Evolutionary conservation across 1,139 yeast genomes (phyloP).

Genomic region (Pneumocystis oryctolagi): DNA sequence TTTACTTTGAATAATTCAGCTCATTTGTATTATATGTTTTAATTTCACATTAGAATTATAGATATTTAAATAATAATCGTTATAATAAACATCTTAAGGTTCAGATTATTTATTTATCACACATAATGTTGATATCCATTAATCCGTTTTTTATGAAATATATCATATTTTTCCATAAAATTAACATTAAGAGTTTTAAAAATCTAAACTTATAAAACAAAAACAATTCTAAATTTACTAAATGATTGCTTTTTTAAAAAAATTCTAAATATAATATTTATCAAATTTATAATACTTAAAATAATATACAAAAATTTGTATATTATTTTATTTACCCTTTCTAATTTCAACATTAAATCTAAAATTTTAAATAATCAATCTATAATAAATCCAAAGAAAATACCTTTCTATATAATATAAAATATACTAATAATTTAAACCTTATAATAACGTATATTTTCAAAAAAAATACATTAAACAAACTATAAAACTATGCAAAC

Average conservation of each 20-base stretch:
- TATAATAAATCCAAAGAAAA: too few species aligned
- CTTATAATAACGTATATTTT: background rate
- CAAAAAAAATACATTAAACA: background rate
- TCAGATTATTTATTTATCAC: too few species aligned
- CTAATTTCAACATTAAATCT: background rate
- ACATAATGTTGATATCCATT: too few species aligned
- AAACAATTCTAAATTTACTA: background rate
- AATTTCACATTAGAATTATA: background rate
- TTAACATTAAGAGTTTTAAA: background rate
- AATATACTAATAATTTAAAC: background rate
- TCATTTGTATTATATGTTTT: background rate
- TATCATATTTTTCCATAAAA: too few species aligned
- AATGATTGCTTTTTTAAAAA: background rate
- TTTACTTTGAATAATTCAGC: background rate
- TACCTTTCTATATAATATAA: too few species aligned
- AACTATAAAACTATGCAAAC: slow-evolving; percentile 14
- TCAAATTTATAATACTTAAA: background rate
- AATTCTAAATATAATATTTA: background rate
- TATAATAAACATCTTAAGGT: too few species aligned
- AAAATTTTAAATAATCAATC: background rate
- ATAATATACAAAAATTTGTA: background rate
- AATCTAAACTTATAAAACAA: background rate
- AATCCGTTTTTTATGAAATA: too few species aligned
- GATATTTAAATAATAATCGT: background rate
- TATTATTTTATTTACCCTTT: background rate